Percentiles rank a stretch among this genome's conserved stretches.
phyloP scores from a whole-genome alignment of 768 basidiomycete species.

The Boletus eberwhitei region DNA sequence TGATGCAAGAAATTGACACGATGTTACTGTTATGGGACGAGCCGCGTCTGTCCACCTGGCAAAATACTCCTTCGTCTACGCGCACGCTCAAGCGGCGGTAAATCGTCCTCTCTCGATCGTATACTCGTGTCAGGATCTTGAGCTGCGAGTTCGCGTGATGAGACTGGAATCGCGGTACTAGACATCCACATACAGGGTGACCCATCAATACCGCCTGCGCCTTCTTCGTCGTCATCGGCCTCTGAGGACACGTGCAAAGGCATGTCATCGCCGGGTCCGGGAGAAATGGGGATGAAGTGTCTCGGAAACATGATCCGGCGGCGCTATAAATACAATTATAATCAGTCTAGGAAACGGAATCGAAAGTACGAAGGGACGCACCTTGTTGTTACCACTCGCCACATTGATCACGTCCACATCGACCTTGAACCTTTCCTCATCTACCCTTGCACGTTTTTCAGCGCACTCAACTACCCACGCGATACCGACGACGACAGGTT shows the following conservation, averaged over 20 bases:
- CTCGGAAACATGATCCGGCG: slow-evolving; percentile 74
- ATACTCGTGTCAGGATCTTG: slow-evolving; percentile 28
- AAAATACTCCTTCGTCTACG: slow-evolving; percentile 45
- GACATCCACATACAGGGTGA: slow-evolving; percentile 22
- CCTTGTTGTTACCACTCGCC: slow-evolving; percentile 63
- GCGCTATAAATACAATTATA: slow-evolving; percentile 42
- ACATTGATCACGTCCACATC: slow-evolving; percentile 58
- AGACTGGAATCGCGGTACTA: slow-evolving; percentile 9
- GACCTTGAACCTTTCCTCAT: slow-evolving; percentile 63
- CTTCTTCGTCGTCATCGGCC: slow-evolving; percentile 29
- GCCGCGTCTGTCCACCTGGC: slow-evolving; percentile 29
- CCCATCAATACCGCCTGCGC: slow-evolving; percentile 23
- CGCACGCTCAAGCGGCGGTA: slow-evolving; percentile 71
- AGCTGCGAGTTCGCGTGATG: not conserved
- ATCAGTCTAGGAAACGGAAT: not conserved
- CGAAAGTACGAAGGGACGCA: slow-evolving; percentile 23
- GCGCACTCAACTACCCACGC: slow-evolving; percentile 89
- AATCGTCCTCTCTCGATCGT: slow-evolving; percentile 43
- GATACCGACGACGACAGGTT: slow-evolving; percentile 77
- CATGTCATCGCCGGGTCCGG: slow-evolving; percentile 8
- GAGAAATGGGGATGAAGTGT: slow-evolving; percentile 39
- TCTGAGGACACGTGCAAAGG: slow-evolving; percentile 23
- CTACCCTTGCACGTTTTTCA: slow-evolving; percentile 60
- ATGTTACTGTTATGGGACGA: slow-evolving; percentile 10
- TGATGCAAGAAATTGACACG: too few relatives aligned